These are phyloP conservation scores for Rhizopus microsporus DNA, from an alignment of 371 early-diverging fungal species.

Conservation along the genomic window DNA sequence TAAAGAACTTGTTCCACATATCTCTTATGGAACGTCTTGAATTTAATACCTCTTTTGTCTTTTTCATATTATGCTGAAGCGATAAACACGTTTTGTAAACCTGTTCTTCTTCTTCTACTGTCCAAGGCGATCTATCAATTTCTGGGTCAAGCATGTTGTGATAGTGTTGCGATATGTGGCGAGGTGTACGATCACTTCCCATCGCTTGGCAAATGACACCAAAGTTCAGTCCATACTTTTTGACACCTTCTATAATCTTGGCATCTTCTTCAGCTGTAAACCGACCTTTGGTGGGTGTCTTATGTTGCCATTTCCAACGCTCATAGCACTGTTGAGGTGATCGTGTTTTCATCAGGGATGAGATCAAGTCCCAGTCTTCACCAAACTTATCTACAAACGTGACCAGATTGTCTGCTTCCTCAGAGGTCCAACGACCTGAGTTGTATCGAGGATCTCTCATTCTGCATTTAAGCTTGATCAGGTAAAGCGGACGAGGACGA, in stretches of 20 bases:
- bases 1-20: conserved; percentile 42
- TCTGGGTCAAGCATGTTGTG: conserved; percentile 28
- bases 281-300: conserved; percentile 21
- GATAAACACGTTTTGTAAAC: conserved; percentile 13
- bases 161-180: conserved; percentile 47
- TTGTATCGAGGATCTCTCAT: conserved; percentile 33
- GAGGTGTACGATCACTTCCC: conserved; percentile 33
- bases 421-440: conserved; percentile 36
- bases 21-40: conserved; percentile 35
- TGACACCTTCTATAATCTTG: conserved; percentile 29
- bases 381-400: conserved; percentile 17
- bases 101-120: conserved; percentile 27
- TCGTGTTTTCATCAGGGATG: conserved; percentile 24
- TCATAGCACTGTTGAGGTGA: conserved; percentile 42
- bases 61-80: conserved; percentile 21
- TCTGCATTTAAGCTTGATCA: conserved; percentile 29
- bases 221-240: conserved; percentile 43
- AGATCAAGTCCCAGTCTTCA: conserved; percentile 18
- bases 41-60: conserved; percentile 21
- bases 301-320: conserved; percentile 41
- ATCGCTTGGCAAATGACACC: conserved; percentile 29
- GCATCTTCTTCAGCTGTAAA: conserved; percentile 36
- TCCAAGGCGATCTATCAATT: conserved; percentile 44
- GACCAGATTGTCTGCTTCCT: conserved; percentile 25
- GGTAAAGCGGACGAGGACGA: conserved; percentile 12